Conservation (phyloP, 129 eudicot genomes). For the Chrysanthemum seticuspe region DNA sequence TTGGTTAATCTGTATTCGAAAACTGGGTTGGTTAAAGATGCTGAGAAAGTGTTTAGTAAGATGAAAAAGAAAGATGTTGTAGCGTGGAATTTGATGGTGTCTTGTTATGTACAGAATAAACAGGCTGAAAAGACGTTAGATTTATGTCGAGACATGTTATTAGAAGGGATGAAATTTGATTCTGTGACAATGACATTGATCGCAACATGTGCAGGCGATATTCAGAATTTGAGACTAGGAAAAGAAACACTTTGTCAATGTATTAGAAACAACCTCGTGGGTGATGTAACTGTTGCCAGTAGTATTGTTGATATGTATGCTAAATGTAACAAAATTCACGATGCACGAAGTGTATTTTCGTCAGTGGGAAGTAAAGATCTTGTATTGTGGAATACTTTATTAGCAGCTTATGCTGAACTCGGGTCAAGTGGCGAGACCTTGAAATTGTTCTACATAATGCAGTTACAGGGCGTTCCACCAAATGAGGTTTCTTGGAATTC, state of each 20-base stretch:
- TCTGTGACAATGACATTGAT: slow-evolving; percentile 58
- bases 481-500: slow-evolving; percentile 74
- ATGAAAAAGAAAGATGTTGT: slow-evolving; percentile 62
- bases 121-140: slow-evolving; percentile 27
- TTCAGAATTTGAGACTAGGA: slow-evolving; percentile 45
- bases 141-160: slow-evolving; percentile 48
- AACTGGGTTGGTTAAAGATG: slow-evolving; percentile 53
- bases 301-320: slow-evolving; percentile 66
- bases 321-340: slow-evolving; percentile 46
- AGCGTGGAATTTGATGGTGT: slow-evolving; percentile 69
- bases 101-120: slow-evolving; percentile 53
- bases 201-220: slow-evolving; percentile 48
- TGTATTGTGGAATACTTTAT: slow-evolving; percentile 60
- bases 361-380: slow-evolving; percentile 42
- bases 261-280: slow-evolving; percentile 36
- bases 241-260: slow-evolving; percentile 58
- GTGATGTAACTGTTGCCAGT: slow-evolving; percentile 46
- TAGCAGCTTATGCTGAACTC: slow-evolving; percentile 58
- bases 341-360: slow-evolving; percentile 47
- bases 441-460: slow-evolving; percentile 65
- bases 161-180: slow-evolving; percentile 47
- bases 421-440: slow-evolving; percentile 67
- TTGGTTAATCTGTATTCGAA: slow-evolving; percentile 57
- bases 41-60: slow-evolving; percentile 52
- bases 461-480: slow-evolving; percentile 50